Evolutionary conservation across 1,139 yeast genomes (phyloP), one percentile per base, ranked within the genome.

Genomic region (Petasospora rhodanensis): DNA sequence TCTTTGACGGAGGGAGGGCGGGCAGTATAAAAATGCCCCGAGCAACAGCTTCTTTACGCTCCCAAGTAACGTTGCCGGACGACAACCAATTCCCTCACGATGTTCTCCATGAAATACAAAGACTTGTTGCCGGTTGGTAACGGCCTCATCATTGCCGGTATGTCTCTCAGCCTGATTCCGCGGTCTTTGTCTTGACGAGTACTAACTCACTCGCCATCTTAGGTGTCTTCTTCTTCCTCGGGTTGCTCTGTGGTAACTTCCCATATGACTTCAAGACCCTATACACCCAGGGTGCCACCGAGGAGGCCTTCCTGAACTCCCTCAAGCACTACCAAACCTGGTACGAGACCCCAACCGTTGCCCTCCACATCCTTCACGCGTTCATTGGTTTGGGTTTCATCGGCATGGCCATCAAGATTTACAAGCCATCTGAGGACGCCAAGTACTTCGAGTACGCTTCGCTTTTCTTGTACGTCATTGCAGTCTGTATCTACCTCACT

Each of bases 391-490:
- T 86, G 26, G 96, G 94, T 4, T 65, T 86, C 37, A 31, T 76
- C 30, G 96, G 96, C 10, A 66, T 80, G 39, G 68, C 82, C 46
- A 70, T 83, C 57, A 86, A 87, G 65, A 71, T 89, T 38, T 86
- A 80, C 66, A 83, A 82, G 62, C 96, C 97, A 13, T 59, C 73
- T 32, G 91, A 81, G 39, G 93, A 91, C 34, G 72, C 85, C 52
- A 79, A 79, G 57, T 73, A 82, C 56, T 89, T 91, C 56, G 98
- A 91, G 59, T 94, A 93, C 47, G 95, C 91, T 28, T 68, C 94
- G 10, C 66, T 87, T 49, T 78, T 76, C 17, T 68, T 85, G 42
- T 74, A 73, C 53, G 79, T 87, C 59, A 64, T 79, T 26, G 82
- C 81, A 9, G 62, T 84, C 32, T 76, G 89, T 49, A 73, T 89